Conservation (phyloP, 2,329 filamentous ascomycete species). For the Apiospora hydei region DNA sequence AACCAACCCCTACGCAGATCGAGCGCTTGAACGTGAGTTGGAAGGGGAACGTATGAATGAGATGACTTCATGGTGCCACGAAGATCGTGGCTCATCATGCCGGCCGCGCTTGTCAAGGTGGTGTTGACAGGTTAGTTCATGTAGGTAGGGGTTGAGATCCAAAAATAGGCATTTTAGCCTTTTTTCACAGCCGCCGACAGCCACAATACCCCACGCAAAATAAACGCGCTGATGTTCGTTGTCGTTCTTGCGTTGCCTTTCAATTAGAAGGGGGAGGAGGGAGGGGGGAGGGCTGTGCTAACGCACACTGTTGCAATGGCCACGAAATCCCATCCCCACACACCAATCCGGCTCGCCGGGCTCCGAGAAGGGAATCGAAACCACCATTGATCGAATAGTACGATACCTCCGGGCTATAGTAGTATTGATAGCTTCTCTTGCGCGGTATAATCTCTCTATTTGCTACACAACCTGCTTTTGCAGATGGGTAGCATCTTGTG, state of each 20-base stretch:
- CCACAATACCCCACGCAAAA: constrained; percentile 13
- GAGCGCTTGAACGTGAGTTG: not conserved
- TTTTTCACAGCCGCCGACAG: constrained; percentile 12
- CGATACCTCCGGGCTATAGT: not conserved
- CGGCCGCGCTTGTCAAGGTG: constrained; percentile 4
- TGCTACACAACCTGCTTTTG: not conserved
- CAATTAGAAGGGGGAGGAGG: not conserved
- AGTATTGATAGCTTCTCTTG: not conserved
- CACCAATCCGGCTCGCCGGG: not conserved
- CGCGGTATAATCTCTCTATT: not conserved
- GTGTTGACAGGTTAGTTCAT: not conserved
- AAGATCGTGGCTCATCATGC: constrained; percentile 12
- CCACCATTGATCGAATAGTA: constrained; percentile 16
- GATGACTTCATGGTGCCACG: not conserved
- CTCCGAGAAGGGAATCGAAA: constrained; percentile 8
- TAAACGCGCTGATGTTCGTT: not conserved
- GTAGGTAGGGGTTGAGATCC: not conserved
- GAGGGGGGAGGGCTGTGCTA: constrained; percentile 9
- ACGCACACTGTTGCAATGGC: not conserved
- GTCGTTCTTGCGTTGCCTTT: not conserved
- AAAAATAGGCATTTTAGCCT: constrained; percentile 10
- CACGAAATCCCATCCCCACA: not conserved
- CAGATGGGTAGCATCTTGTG: not conserved
- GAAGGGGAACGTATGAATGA: not conserved
- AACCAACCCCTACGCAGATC: not conserved